These are phyloP conservation scores for Zymoseptoria ardabiliae DNA, from an alignment of 2,329 filamentous ascomycete genomes.

Conservation along the genomic window DNA sequence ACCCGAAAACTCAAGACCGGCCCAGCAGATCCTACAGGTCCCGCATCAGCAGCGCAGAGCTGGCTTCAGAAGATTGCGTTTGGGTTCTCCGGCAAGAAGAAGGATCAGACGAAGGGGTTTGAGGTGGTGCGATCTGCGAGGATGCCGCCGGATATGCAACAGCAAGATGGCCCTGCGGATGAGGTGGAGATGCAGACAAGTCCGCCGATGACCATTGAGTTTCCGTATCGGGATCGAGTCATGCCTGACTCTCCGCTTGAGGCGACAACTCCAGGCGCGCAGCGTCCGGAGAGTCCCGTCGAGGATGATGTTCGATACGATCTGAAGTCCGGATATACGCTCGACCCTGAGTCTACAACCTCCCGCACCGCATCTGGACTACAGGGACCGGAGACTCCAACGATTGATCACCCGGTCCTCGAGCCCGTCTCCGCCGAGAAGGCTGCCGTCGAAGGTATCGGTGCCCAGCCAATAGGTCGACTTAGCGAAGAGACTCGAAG, in stretches of 20 bases:
- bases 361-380: background rate
- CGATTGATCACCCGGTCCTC: constrained; percentile 14
- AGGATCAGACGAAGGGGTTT: constrained; percentile 87
- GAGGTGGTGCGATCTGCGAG: constrained; percentile 88
- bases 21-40: constrained; percentile 87
- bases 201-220: constrained; percentile 22
- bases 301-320: background rate
- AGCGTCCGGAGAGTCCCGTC: background rate
- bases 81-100: constrained; percentile 55
- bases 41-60: constrained; percentile 78
- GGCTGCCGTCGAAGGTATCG: constrained; percentile 12
- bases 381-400: constrained; percentile 13
- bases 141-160: constrained; percentile 67
- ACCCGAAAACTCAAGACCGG: constrained; percentile 86
- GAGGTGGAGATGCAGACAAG: constrained; percentile 29
- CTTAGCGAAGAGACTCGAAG: constrained; percentile 8
- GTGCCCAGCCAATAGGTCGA: constrained; percentile 5
- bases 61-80: constrained; percentile 67
- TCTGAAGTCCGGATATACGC: background rate
- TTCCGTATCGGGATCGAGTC: constrained; percentile 16
- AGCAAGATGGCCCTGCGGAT: constrained; percentile 49
- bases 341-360: background rate
- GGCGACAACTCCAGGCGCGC: background rate
- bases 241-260: constrained; percentile 7
- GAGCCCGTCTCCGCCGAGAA: constrained; percentile 17